A percentile compares a stretch with the other conserved stretches of the same genome.
Conservation (phyloP, 257 asterid genomes). For the Ophiorrhiza pumila region DNA sequence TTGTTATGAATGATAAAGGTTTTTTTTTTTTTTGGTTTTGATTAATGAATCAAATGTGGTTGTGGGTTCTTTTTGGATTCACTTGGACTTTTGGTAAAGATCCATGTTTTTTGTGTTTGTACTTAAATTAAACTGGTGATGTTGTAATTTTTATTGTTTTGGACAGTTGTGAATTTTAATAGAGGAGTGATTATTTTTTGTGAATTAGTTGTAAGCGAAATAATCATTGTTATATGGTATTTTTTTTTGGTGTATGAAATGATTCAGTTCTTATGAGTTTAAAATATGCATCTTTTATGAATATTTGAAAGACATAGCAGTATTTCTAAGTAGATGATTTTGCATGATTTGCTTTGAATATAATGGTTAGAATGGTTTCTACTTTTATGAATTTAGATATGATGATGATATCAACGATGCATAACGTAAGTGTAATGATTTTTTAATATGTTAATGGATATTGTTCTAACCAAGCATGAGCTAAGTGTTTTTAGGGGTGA, state of each 20-base stretch:
- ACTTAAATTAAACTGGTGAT: background rate
- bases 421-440: background rate
- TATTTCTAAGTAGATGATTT: background rate
- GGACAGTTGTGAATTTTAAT: background rate
- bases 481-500: background rate
- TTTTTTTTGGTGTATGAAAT: too few relatives aligned
- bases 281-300: background rate
- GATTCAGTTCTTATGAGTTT: too few relatives aligned
- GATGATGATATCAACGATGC: background rate
- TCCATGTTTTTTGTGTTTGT: background rate
- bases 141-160: background rate
- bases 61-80: background rate
- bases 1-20: background rate
- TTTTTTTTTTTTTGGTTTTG: background rate
- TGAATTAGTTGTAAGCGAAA: background rate
- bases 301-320: background rate
- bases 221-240: too few relatives aligned
- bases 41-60: constrained; percentile 1
- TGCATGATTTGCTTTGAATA: background rate
- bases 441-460: background rate
- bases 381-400: too few relatives aligned
- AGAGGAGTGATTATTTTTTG: background rate
- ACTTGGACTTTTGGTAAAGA: background rate
- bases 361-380: background rate
- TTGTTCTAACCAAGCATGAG: background rate